Evolutionary conservation across 208 protist genomes (phyloP).

Genomic region (Strigomonas galati): DNA sequence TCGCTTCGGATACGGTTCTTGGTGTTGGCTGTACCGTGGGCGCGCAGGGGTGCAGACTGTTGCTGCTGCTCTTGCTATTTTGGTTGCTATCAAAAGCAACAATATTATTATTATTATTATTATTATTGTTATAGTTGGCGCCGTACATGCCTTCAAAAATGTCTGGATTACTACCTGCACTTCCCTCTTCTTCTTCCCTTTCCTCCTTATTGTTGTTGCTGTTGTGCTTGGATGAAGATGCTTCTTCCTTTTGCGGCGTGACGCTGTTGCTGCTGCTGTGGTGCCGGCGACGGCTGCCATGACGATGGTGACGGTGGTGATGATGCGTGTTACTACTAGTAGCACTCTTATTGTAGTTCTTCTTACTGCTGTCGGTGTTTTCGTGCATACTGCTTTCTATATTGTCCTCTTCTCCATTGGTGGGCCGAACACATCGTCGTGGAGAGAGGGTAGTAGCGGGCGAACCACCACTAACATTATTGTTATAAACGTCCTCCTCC

Average conservation of each 20-base stretch:
- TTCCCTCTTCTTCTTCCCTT: not conserved
- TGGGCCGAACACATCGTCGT: too few relatives aligned
- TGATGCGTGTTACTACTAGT: not conserved
- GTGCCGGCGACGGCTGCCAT: not conserved
- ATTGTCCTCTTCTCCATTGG: too few relatives aligned
- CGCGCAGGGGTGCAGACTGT: not conserved
- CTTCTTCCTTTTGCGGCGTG: not conserved
- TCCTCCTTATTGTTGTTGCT: not conserved
- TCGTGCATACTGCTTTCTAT: too few relatives aligned
- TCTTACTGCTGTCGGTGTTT: not conserved
- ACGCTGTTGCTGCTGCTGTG: not conserved
- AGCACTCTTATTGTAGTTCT: not conserved
- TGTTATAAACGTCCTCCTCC: too few relatives aligned
- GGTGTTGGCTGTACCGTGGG: not conserved
- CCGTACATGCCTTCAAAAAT: not conserved
- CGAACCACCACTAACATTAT: too few relatives aligned
- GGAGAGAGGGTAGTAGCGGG: too few relatives aligned
- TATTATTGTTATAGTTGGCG: too few relatives aligned
- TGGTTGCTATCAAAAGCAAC: not conserved
- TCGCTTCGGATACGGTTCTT: too few relatives aligned
- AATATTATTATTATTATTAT: too few relatives aligned
- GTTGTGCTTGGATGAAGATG: not conserved
- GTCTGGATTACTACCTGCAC: not conserved
- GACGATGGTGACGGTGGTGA: not conserved
- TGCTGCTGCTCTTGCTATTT: not conserved